Evolutionary conservation across 768 basidiomycete genomes (phyloP).

Genomic region (Paxillus rubicundulus): DNA sequence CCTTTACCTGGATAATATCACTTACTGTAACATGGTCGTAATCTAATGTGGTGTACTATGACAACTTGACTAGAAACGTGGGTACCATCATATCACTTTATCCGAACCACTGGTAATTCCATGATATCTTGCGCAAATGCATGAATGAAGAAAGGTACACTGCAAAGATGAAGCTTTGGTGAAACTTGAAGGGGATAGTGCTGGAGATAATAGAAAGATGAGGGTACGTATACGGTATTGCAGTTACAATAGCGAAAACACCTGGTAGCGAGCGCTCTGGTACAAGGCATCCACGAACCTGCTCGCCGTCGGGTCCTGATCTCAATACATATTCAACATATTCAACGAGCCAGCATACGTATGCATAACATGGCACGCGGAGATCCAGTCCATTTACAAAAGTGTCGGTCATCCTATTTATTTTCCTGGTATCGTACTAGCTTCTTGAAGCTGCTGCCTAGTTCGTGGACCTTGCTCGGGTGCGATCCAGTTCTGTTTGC

Average conservation of each 20-base stretch:
- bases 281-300: neutral
- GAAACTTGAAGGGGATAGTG: neutral
- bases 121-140: too few relatives aligned
- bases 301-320: too few relatives aligned
- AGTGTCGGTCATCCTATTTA: constrained; percentile 14
- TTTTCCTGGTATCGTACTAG: constrained; percentile 9
- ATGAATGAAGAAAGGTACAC: too few relatives aligned
- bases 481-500: constrained; percentile 12
- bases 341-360: neutral
- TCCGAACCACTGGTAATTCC: too few relatives aligned
- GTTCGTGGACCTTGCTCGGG: constrained; percentile 20
- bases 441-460: constrained; percentile 15
- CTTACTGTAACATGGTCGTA: neutral
- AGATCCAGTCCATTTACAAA: constrained; percentile 9
- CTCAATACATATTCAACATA: neutral
- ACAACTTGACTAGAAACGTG: neutral
- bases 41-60: neutral
- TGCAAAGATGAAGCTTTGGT: too few relatives aligned
- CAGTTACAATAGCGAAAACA: neutral
- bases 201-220: neutral
- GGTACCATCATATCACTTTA: too few relatives aligned
- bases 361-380: constrained; percentile 10
- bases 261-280: neutral
- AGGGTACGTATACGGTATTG: neutral
- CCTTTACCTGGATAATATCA: neutral